phyloP scores from a whole-genome alignment of 805 yeast genomes.

The Nakazawaea molendinolei region DNA sequence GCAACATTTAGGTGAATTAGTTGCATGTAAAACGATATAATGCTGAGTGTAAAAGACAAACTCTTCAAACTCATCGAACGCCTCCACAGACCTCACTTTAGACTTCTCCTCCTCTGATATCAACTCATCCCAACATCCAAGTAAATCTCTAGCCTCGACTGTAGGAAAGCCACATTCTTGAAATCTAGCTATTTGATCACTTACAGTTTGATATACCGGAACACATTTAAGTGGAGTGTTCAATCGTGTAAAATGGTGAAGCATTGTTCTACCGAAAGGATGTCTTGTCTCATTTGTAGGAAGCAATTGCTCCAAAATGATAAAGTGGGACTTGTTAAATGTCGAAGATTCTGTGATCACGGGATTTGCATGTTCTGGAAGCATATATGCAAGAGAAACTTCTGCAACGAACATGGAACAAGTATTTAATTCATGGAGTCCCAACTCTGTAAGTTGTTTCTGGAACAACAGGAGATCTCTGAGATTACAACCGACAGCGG shows the following conservation, averaged over 20 bases:
- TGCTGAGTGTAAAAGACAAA: constrained; percentile 71
- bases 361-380: constrained; percentile 54
- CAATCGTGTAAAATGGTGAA: constrained; percentile 59
- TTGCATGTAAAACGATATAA: constrained; percentile 62
- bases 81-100: constrained; percentile 46
- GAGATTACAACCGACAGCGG: constrained; percentile 62
- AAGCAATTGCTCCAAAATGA: constrained; percentile 63
- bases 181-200: constrained; percentile 47
- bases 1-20: constrained; percentile 25
- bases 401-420: constrained; percentile 67
- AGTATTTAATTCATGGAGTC: constrained; percentile 19
- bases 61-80: constrained; percentile 83
- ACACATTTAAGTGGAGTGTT: constrained; percentile 68
- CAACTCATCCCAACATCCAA: constrained; percentile 49
- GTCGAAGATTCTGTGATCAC: constrained; percentile 43
- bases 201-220: constrained; percentile 41
- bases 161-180: constrained; percentile 33
- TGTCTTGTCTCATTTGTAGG: constrained; percentile 52
- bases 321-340: constrained; percentile 48
- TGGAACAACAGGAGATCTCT: constrained; percentile 37
- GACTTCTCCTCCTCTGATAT: constrained; percentile 31
- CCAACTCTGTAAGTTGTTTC: constrained; percentile 21
- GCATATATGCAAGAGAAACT: constrained; percentile 79
- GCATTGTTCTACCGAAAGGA: constrained; percentile 71
- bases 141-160: constrained; percentile 48